Percentiles rank a stretch among this genome's conserved stretches.
These are phyloP conservation scores for Penicillium taxi DNA, from an alignment of 495 filamentous ascomycete species.

Conservation along the genomic window DNA sequence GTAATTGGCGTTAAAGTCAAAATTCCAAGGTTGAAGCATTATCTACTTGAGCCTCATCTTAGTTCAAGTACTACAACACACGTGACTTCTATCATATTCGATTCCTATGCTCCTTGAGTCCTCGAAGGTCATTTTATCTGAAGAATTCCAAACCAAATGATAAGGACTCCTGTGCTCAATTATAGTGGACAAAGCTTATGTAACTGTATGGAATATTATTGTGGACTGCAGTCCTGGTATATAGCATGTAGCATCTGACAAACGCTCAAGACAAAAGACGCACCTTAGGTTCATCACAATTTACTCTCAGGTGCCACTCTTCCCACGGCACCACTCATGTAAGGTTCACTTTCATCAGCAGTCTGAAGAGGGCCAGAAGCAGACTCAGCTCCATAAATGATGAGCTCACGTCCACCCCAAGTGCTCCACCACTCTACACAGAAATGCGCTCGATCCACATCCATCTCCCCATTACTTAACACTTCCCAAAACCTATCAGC, in stretches of 20 bases:
- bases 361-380: constrained; percentile 5
- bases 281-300: constrained; percentile 18
- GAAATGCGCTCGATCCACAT: constrained; percentile 72
- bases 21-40: no score
- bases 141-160: no score
- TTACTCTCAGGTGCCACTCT: constrained; percentile 36
- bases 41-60: no score
- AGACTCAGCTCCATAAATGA: constrained; percentile 48
- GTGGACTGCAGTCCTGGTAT: neutral
- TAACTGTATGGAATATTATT: neutral
- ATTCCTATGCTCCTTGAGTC: no score
- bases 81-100: no score
- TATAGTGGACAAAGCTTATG: no score
- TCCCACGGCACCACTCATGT: constrained; percentile 55
- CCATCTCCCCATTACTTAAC: constrained; percentile 80
- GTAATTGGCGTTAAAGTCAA: no score
- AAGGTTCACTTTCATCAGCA: constrained; percentile 23
- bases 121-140: no score
- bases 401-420: constrained; percentile 55
- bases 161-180: no score
- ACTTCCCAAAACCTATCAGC: constrained; percentile 79
- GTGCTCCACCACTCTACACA: constrained; percentile 87
- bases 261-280: neutral
- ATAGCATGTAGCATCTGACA: neutral
- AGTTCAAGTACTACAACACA: no score